Conservation (phyloP, 2,329 filamentous ascomycete species). For the Fusarium algeriense region DNA sequence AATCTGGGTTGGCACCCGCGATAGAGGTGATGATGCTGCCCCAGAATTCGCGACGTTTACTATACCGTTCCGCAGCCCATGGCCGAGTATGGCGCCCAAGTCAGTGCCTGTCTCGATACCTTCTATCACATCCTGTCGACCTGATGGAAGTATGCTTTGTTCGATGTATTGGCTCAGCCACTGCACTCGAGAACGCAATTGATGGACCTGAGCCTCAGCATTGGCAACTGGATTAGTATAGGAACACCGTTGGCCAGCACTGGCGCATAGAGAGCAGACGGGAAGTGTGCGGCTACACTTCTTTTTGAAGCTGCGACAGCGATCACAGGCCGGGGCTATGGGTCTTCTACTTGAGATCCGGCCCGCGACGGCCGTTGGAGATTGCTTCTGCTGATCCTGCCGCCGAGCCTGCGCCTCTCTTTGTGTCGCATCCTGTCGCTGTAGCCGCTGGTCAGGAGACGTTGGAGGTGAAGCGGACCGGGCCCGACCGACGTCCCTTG, state of each 20-base stretch:
- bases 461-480: conserved; percentile 47
- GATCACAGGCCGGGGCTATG: conserved; percentile 52
- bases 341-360: conserved; percentile 20
- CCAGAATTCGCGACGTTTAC: conserved; percentile 4
- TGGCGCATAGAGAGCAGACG: conserved; percentile 55
- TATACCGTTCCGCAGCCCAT: conserved; percentile 3
- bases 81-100: conserved; percentile 32
- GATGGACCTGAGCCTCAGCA: conserved; percentile 51
- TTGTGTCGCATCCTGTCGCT: conserved; percentile 13
- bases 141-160: conserved; percentile 45
- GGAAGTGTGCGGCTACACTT: conserved; percentile 59
- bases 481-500: conserved; percentile 40
- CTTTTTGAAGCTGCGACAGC: conserved; percentile 61
- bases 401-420: conserved; percentile 39
- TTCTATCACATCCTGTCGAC: conserved; percentile 47
- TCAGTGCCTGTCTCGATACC: conserved; percentile 54
- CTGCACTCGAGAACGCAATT: conserved; percentile 55
- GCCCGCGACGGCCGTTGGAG: not conserved
- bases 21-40: conserved; percentile 25
- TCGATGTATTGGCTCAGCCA: conserved; percentile 57
- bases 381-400: conserved; percentile 18
- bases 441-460: conserved; percentile 33
- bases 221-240: conserved; percentile 49
- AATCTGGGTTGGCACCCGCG: conserved; percentile 22
- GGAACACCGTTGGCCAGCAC: conserved; percentile 55